Base-by-base conservation (phyloP, 75 land plant species). In the Larix kaempferi region DNA sequence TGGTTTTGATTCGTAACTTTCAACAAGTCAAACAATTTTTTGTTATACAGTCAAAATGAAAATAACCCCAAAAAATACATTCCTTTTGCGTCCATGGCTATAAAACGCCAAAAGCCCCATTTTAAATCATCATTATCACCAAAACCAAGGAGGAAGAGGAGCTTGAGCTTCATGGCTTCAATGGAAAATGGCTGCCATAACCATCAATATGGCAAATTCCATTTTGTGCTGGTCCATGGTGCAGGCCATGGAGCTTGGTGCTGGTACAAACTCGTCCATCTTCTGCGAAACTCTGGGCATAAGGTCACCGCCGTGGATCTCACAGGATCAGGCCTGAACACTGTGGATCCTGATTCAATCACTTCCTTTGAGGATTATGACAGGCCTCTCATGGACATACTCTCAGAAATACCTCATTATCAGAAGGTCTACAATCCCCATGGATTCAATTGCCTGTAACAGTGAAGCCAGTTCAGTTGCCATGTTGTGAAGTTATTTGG, bases 191-290 rank as follows among this genome's bases (percentile, higher is more conserved):
- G 12, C 2, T 8, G 54, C 54, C 2, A 49, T 49, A 10, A 49
- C 54, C 54, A 49, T 49, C 54, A 49, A 49, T 10, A 49, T 49
- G 29, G 25, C 16, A 65, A 65, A 15, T 26, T 26, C 5, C 90
- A 86, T 74, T 86, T 89, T 27, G 84, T 92, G 37, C 64, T 92
- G 21, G 86, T 90, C 1, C 92, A 92, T 76, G 94, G 92, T 17
- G 71, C 71, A 5, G 59, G 78, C 5, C 80, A 79, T 57, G 94
- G 94, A 49, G 91, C 88, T 1, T 91, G 94, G 94, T 66, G 86
- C 58, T 87, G 91, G 94, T 85, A 83, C 86, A 89, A 86, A 83
- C 57, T 85, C 56, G 65, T 60, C 27, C 54, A 91, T 33, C 77
- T 59, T 56, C 84, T 91, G 2, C 77, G 59, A 76, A 29, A 75